Percentiles rank a stretch among this genome's conserved stretches.
Evolutionary conservation across 2,329 filamentous ascomycete species (phyloP).

Genomic region (Claviceps paspali): DNA sequence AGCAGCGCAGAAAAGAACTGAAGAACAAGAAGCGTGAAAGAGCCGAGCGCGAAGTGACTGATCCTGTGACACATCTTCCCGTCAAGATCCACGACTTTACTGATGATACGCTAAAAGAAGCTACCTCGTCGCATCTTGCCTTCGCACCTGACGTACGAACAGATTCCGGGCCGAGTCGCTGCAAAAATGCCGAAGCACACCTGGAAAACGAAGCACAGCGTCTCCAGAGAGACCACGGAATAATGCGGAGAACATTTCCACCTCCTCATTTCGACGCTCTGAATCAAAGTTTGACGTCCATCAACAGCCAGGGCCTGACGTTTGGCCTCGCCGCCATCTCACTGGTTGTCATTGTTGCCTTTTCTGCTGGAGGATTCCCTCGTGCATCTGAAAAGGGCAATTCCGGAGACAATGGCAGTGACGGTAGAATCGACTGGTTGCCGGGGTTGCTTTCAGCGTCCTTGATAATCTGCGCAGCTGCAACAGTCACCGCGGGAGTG

Average conservation of each 20-base stretch:
- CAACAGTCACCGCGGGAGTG: slow-evolving; percentile 28
- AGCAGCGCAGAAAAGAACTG: slow-evolving; percentile 31
- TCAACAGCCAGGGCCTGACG: slow-evolving; percentile 20
- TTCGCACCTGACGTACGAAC: slow-evolving; percentile 22
- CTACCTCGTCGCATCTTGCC: slow-evolving; percentile 16
- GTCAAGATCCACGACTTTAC: slow-evolving; percentile 55
- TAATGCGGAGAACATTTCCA: slow-evolving; percentile 29
- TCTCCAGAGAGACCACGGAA: slow-evolving; percentile 23
- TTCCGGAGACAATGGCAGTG: slow-evolving; percentile 5
- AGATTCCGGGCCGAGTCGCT: slow-evolving; percentile 21
- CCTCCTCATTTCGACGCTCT: slow-evolving; percentile 31
- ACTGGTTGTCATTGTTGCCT: slow-evolving; percentile 9
- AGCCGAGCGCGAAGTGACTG: slow-evolving; percentile 49
- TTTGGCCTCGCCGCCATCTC: slow-evolving; percentile 20
- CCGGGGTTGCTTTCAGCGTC: slow-evolving; percentile 1
- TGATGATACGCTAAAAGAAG: slow-evolving; percentile 36
- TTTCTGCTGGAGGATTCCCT: neutral
- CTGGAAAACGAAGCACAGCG: slow-evolving; percentile 20
- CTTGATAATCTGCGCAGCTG: slow-evolving; percentile 13
- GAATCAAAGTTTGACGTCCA: slow-evolving; percentile 16
- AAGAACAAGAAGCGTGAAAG: slow-evolving; percentile 28
- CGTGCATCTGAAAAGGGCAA: neutral
- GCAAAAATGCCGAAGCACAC: slow-evolving; percentile 24
- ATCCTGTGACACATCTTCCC: slow-evolving; percentile 57
- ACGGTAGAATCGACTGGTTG: slow-evolving; percentile 13